Evolutionary conservation across 1,139 yeast genomes (phyloP).

Genomic region (Sugiyamaella japonica): DNA sequence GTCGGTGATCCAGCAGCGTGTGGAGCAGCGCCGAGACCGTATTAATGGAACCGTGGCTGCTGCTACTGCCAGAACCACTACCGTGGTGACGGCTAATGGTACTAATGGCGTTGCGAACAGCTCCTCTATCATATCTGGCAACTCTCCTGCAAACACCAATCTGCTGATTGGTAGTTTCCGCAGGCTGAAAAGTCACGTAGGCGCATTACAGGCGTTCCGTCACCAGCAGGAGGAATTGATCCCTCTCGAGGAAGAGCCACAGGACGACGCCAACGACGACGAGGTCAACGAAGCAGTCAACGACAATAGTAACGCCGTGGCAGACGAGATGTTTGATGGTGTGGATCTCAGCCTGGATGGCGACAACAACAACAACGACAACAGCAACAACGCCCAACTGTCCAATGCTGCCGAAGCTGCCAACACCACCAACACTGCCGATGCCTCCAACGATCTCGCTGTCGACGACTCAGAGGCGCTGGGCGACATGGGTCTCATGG

Average conservation of each 20-base stretch:
- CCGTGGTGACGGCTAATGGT: too few species aligned
- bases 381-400: not conserved
- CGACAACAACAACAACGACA: not conserved
- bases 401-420: not conserved
- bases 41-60: conserved; percentile 1
- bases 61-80: not conserved
- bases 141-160: not conserved
- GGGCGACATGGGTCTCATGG: conserved; percentile 16
- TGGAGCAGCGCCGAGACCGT: conserved; percentile 6
- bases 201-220: conserved; percentile 1
- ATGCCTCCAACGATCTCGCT: not conserved
- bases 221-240: conserved; percentile 2
- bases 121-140: not conserved
- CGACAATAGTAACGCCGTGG: not conserved
- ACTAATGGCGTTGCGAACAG: not conserved
- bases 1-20: conserved; percentile 13
- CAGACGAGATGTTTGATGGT: not conserved
- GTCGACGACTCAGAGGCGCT: conserved; percentile 5
- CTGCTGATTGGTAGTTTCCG: conserved; percentile 10
- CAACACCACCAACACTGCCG: not conserved
- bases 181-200: conserved; percentile 8
- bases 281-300: not conserved
- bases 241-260: not conserved
- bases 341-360: not conserved
- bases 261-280: not conserved